phyloP scores from a whole-genome alignment of 306 rosid genomes.

The Glycine soja region DNA sequence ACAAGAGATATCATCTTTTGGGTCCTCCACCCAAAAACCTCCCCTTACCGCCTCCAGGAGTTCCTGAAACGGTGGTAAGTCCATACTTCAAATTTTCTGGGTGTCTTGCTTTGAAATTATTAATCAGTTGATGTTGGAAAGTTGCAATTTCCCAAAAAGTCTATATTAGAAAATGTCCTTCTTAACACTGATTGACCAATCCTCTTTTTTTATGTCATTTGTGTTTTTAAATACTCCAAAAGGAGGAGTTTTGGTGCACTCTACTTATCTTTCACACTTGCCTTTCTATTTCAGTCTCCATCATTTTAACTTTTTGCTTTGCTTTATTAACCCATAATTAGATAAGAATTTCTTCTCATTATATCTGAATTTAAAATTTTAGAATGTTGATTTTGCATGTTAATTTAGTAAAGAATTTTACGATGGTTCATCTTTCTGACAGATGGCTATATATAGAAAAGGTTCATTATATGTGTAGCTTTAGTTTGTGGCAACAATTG shows the following conservation, averaged over 20 bases:
- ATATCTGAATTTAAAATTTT: neutral
- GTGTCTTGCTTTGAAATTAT: conserved; percentile 22
- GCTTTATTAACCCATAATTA: neutral
- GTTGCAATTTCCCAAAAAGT: conserved; percentile 4
- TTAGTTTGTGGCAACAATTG: neutral
- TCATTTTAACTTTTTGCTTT: conserved; percentile 5
- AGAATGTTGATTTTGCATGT: neutral
- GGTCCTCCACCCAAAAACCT: conserved; percentile 87
- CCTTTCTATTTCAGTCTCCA: neutral
- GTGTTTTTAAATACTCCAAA: neutral
- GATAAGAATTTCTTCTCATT: neutral
- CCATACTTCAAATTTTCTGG: neutral
- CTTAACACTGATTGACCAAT: neutral
- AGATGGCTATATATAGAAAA: neutral
- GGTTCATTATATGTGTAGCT: neutral
- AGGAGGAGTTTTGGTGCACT: neutral
- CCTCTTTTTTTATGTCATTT: neutral
- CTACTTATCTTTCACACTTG: neutral
- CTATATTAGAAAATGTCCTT: neutral
- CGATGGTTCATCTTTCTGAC: neutral
- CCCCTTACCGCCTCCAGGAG: conserved; percentile 88
- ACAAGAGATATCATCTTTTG: conserved; percentile 84
- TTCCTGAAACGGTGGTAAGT: conserved; percentile 97
- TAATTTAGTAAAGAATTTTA: neutral
- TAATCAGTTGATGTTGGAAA: conserved; percentile 16